A percentile compares a stretch with the other conserved stretches of the same genome.
These are phyloP conservation scores for Phanerodontia chrysosporium DNA, from an alignment of 768 basidiomycete genomes.

Conservation along the genomic window DNA sequence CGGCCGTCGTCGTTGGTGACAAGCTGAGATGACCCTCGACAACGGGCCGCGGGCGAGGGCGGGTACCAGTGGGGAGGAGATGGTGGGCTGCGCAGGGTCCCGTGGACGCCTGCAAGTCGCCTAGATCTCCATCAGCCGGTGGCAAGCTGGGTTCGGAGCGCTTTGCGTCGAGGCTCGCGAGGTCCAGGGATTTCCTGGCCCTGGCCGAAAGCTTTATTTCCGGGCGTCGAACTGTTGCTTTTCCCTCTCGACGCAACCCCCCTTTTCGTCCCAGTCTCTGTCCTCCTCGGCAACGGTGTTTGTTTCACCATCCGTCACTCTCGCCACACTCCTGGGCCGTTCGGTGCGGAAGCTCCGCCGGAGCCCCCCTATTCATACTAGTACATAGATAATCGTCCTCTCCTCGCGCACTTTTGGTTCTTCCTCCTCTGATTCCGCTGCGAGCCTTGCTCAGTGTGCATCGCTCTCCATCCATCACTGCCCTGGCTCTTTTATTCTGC, in stretches of 20 bases:
- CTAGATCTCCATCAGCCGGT: constrained; percentile 10
- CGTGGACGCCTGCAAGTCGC: constrained; percentile 2
- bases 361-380: constrained; percentile 3
- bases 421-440: constrained; percentile 2
- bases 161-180: not conserved
- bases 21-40: not conserved
- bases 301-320: not conserved
- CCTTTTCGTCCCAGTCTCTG: not conserved
- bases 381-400: constrained; percentile 9
- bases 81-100: not conserved
- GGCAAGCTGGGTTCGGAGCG: constrained; percentile 6
- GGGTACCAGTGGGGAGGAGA: not conserved
- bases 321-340: not conserved
- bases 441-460: not conserved
- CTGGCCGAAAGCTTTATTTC: not conserved
- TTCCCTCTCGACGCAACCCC: not conserved
- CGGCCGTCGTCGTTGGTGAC: not conserved
- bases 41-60: not conserved
- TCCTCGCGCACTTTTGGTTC: not conserved
- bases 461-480: not conserved
- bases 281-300: not conserved
- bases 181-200: not conserved
- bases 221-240: not conserved
- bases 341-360: constrained; percentile 6
- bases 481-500: not conserved